These are phyloP conservation scores for Trichoderma atroviride DNA, from an alignment of 2,329 filamentous ascomycete genomes.

Conservation along the genomic window DNA sequence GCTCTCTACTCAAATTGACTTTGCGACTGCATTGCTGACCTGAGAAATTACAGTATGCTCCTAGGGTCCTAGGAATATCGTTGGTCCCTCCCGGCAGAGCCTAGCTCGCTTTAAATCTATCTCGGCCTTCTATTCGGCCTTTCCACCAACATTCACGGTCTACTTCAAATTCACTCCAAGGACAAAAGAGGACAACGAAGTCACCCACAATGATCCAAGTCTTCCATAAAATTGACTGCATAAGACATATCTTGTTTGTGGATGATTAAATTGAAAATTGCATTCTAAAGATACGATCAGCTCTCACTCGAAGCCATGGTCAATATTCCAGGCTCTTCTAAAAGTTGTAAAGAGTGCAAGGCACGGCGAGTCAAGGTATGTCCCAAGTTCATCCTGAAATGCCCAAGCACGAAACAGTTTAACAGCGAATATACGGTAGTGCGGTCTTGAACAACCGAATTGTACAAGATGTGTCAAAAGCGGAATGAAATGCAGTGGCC, in stretches of 20 bases:
- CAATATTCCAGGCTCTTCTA: constrained; percentile 4
- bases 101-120: neutral
- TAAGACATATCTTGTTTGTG: neutral
- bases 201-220: neutral
- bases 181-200: neutral
- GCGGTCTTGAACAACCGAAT: neutral
- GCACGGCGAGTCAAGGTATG: constrained; percentile 1
- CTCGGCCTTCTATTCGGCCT: neutral
- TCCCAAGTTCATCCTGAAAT: neutral
- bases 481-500: neutral
- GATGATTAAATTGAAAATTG: neutral
- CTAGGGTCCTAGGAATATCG: neutral
- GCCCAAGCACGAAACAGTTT: neutral
- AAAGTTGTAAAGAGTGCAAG: neutral
- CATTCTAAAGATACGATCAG: neutral
- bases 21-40: neutral
- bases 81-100: neutral
- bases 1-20: neutral
- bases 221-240: neutral
- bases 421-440: neutral
- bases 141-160: neutral
- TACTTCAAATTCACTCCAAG: neutral
- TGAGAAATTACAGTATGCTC: neutral
- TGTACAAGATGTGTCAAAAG: neutral
- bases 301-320: neutral